A percentile compares a stretch with the other conserved stretches of the same genome.
Conservation (phyloP, 2,329 filamentous ascomycete species). For the Nakataea oryzae region DNA sequence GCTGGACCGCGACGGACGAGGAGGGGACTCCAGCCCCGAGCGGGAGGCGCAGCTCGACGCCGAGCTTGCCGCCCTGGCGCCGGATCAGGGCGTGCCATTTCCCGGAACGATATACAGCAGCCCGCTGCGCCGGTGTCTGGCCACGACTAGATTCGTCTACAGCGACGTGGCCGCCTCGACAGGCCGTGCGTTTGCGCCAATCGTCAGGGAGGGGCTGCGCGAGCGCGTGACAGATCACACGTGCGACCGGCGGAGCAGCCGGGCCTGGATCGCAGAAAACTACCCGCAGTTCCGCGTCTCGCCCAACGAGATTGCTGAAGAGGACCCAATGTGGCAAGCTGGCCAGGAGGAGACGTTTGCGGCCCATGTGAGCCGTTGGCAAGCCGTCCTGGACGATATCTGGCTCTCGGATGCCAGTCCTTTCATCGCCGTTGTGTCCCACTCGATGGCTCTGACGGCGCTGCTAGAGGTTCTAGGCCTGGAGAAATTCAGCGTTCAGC, state of each 20-base stretch:
- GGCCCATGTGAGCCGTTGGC: conserved; percentile 33
- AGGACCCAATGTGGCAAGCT: conserved; percentile 40
- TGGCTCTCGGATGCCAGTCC: conserved; percentile 26
- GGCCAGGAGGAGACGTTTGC: conserved; percentile 35
- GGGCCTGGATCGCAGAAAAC: conserved; percentile 32
- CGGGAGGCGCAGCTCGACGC: neutral
- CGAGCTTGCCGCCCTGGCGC: neutral
- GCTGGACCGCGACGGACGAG: neutral
- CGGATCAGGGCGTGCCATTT: conserved; percentile 34
- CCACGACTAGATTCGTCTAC: conserved; percentile 44
- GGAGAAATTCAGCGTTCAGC: neutral
- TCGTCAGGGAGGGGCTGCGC: conserved; percentile 47
- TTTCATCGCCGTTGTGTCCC: conserved; percentile 39
- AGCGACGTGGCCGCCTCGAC: neutral
- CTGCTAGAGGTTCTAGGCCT: conserved; percentile 24
- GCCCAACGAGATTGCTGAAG: conserved; percentile 36
- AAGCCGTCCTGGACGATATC: conserved; percentile 32
- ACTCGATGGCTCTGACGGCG: conserved; percentile 34
- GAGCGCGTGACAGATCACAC: conserved; percentile 52
- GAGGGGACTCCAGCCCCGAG: neutral
- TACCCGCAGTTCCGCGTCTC: conserved; percentile 44
- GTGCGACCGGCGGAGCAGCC: conserved; percentile 44
- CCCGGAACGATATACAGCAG: conserved; percentile 46
- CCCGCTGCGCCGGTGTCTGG: conserved; percentile 46
- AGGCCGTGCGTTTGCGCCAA: conserved; percentile 28